A percentile compares a stretch with the other conserved stretches of the same genome.
phyloP scores from a whole-genome alignment of 305 asterid species.

The Plantago rigida region DNA sequence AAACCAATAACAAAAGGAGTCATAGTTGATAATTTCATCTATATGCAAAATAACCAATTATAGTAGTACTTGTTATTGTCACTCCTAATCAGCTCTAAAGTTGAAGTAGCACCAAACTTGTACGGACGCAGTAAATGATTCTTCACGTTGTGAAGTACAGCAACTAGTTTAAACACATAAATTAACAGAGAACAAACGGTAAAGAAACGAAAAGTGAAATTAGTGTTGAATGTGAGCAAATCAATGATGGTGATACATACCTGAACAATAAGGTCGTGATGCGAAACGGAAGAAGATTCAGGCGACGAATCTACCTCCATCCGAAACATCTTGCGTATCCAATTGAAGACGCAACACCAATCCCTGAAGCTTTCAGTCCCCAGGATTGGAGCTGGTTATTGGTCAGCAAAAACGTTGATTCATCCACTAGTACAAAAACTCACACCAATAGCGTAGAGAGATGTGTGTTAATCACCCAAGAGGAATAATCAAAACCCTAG shows the following conservation, averaged over 20 bases:
- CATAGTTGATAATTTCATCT: no score
- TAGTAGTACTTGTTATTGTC: no score
- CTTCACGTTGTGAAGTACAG: no score
- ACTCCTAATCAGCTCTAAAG: no score
- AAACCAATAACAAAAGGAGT: no score
- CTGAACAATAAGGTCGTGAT: conserved; percentile 38
- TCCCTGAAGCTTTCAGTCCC: conserved; percentile 40
- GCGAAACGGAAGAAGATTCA: conserved; percentile 28
- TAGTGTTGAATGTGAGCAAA: background rate
- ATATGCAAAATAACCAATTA: no score
- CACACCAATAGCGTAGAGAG: no score
- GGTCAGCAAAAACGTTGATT: conserved; percentile 23
- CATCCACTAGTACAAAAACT: conserved; percentile 20
- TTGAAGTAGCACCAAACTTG: no score
- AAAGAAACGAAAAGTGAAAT: background rate
- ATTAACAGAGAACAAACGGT: background rate
- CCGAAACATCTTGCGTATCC: conserved; percentile 42
- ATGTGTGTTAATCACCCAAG: no score
- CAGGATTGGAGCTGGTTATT: conserved; percentile 45
- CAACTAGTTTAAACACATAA: no score
- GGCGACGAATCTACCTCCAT: conserved; percentile 57
- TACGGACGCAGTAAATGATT: no score
- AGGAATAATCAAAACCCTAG: conserved; percentile 35
- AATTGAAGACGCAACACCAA: conserved; percentile 33
- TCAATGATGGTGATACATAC: conserved; percentile 7